Evolutionary conservation across 2,329 filamentous ascomycete species (phyloP).

Genomic region (Verticillium alfalfae): DNA sequence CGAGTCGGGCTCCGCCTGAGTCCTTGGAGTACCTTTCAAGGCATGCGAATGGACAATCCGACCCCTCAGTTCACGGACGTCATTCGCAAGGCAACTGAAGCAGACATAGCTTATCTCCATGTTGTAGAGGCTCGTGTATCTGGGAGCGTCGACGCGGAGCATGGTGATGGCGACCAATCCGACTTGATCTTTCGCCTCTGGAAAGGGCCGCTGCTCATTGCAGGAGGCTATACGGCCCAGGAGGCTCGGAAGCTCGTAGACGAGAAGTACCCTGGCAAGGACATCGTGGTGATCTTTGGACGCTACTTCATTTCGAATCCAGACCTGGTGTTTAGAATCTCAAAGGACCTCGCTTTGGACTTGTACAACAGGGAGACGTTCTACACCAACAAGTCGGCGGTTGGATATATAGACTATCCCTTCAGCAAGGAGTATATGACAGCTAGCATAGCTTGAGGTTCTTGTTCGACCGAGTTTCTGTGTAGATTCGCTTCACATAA

Average conservation of each 20-base stretch:
- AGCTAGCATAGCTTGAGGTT: too few species aligned
- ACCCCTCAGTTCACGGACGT: constrained; percentile 58
- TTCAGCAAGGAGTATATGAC: constrained; percentile 17
- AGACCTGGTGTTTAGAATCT: constrained; percentile 22
- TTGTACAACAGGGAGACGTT: constrained; percentile 21
- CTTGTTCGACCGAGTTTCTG: too few species aligned
- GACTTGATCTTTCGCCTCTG: constrained; percentile 24
- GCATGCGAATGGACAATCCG: constrained; percentile 58
- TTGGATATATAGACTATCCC: constrained; percentile 15
- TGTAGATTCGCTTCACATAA: too few species aligned
- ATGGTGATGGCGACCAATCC: constrained; percentile 22
- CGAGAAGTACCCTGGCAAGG: constrained; percentile 14
- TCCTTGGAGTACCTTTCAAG: constrained; percentile 56
- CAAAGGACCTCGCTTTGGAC: constrained; percentile 15
- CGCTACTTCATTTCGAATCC: constrained; percentile 28
- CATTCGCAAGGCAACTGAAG: constrained; percentile 37
- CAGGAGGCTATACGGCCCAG: constrained; percentile 20
- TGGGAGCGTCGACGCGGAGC: constrained; percentile 25
- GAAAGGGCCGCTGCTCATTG: constrained; percentile 23
- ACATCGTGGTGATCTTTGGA: constrained; percentile 22
- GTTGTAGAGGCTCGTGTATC: constrained; percentile 50
- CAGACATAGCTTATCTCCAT: constrained; percentile 53
- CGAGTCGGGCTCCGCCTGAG: constrained; percentile 50
- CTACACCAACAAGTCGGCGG: constrained; percentile 16
- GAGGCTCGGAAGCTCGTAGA: constrained; percentile 16